Evolutionary conservation across 2,329 filamentous ascomycete species (phyloP), one percentile per base, ranked within the genome.

Genomic region (Colletotrichum kahawae): DNA sequence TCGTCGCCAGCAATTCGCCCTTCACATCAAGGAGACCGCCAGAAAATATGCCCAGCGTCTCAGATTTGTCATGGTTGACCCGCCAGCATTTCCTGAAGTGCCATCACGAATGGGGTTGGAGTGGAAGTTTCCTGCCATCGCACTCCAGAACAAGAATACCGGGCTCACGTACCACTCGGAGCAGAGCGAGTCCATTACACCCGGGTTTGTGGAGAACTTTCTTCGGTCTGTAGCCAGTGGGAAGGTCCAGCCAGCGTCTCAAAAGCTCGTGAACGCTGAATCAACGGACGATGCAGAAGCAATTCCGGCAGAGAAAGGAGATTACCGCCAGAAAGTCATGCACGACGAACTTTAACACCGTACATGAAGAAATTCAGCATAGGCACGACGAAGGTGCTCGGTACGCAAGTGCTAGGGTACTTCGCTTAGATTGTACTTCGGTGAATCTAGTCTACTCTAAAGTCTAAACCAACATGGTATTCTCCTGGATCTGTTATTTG

Each of bases 31-130:
- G 7, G 83, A 84, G 5, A 78, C 88, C 2, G 72, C 88, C 2
- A 85, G 84, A 74, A 84, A 84, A 76, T 88, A 87, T 78, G 77
- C 80, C 62, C 87, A 88, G 10, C 88, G 87, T 67, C 81, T 90
- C 14, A 81, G 79, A 70, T 88, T 90, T 74, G 84, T 87, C 5
- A 88, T 85, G 2, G 85, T 88, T 2, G 86, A 89, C 74, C 82
- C 82, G 0, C 70, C 77, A 24, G 85, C 88, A 71, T 89, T 89
- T 77, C 83, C 81, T 8, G 85, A 88, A 34, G 85, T 89, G 77
- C 78, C 82, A 2, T 71, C 77, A 16, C 81, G 81, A 43, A 78
- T 89, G 67, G 88, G 87, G 2, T 76, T 77, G 59, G 7, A 67
- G 43, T 71, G 72, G 71, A 43, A 48, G 4, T 77, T 77, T 34